Base-by-base conservation (phyloP, 1,139 yeast species). In the Yamadazyma epiphylla region DNA sequence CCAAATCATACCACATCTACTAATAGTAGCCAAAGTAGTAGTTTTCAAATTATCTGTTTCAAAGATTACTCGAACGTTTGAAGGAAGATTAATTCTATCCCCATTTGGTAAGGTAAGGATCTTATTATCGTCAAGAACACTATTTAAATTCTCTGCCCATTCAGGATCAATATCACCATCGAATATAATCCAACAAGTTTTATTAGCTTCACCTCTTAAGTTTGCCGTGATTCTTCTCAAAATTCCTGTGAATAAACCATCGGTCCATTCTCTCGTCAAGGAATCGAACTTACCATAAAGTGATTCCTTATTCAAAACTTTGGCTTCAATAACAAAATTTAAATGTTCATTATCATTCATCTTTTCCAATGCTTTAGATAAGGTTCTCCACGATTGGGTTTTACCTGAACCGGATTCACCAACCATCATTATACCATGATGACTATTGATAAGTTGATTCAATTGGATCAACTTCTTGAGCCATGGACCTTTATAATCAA, bases 111-210 rank as follows among this genome's bases (percentile, higher is more conserved):
- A 64, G 0, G 97, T 88, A 30, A 89, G 59, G 1, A 84, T 46
- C 42, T 74, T 78, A 52, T 88, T 91, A 45, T 91, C 97, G 56
- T 91, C 98, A 19, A 91, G 64, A 9, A 88, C 94, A 61, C 95
- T 82, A 55, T 91, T 91, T 42, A 91, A 62, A 38, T 84, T 84
- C 47, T 91, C 98, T 2, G 88, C 88, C 95, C 96, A 91, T 31
- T 76, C 79, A 0, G 98, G 97, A 50, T 91, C 97, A 25, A 91
- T 76, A 45, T 87, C 96, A 26, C 97, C 95, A 56, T 89, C 96
- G 51, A 91, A 85, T 0, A 89, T 70, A 38, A 91, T 72, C 95
- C 96, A 88, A 13, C 78, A 70, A 2, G 70, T 58, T 37, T 73
- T 77, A 3, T 58, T 46, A 14, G 56, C 52, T 42, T 80, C 87